Percentiles rank a stretch among this genome's conserved stretches.
These are phyloP conservation scores for Pseudogymnoascus sp. DNA, from an alignment of 2,329 filamentous ascomycete species.

Conservation along the genomic window DNA sequence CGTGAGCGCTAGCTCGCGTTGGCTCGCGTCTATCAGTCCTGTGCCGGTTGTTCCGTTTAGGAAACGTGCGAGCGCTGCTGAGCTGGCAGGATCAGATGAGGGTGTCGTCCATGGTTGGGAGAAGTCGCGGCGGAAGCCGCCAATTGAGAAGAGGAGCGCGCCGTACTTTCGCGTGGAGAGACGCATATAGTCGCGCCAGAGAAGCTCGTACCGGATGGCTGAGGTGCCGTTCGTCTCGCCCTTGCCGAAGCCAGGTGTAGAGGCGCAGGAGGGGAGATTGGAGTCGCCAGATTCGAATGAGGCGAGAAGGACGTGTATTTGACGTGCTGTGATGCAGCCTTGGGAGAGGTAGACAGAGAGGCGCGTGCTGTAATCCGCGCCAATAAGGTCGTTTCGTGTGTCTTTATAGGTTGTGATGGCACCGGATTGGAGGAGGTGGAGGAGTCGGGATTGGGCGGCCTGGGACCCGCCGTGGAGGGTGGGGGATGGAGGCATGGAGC, in stretches of 20 bases:
- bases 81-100: conserved; percentile 34
- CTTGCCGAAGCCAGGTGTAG: conserved; percentile 45
- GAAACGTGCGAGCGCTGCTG: conserved; percentile 48
- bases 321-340: conserved; percentile 64
- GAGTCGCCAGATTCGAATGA: conserved; percentile 59
- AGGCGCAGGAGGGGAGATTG: conserved; percentile 11
- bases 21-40: conserved; percentile 68
- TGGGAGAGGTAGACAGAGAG: conserved; percentile 65
- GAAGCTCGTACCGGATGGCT: conserved; percentile 61
- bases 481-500: conserved; percentile 49
- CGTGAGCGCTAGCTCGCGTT: conserved; percentile 65
- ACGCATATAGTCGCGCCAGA: conserved; percentile 78
- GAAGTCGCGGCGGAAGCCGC: conserved; percentile 50
- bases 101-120: conserved; percentile 36
- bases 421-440: conserved; percentile 52
- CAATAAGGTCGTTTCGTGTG: conserved; percentile 64
- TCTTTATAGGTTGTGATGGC: conserved; percentile 58
- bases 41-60: conserved; percentile 63
- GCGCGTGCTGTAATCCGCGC: conserved; percentile 66
- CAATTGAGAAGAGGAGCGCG: conserved; percentile 52
- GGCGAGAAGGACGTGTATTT: conserved; percentile 60
- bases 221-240: conserved; percentile 67
- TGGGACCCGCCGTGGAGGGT: conserved; percentile 62
- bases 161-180: conserved; percentile 66
- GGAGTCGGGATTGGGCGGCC: conserved; percentile 48